phyloP scores from a whole-genome alignment of 2,329 filamentous ascomycete genomes.

The Ceratocystis smalleyi region DNA sequence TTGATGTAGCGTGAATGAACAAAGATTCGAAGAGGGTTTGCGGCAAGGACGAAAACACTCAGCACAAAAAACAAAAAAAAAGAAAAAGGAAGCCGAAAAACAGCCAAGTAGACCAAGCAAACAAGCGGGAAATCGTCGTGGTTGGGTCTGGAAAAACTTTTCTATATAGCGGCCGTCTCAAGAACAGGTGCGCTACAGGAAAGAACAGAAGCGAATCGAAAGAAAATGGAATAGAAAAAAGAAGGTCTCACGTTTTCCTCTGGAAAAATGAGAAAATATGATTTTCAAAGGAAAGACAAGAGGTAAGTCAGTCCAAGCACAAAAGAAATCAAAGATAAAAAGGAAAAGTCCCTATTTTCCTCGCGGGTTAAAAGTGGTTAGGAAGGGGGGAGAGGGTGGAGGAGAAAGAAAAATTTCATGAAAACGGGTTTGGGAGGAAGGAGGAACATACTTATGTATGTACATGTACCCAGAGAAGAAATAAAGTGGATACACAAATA shows the following conservation, averaged over 20 bases:
- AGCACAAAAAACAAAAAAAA: background rate
- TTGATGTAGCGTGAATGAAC: constrained; percentile 1
- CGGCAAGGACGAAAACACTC: background rate
- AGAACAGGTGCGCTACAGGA: constrained; percentile 11
- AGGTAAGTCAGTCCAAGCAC: constrained; percentile 16
- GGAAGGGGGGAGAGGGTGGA: constrained; percentile 21
- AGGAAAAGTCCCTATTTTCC: constrained; percentile 14
- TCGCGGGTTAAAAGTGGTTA: constrained; percentile 18
- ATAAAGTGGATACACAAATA: constrained; percentile 22
- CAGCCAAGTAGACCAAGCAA: background rate
- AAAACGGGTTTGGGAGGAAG: constrained; percentile 8
- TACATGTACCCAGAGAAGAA: constrained; percentile 19
- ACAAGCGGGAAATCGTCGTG: background rate
- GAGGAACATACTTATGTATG: constrained; percentile 17
- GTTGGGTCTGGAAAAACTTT: constrained; percentile 3
- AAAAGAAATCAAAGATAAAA: constrained; percentile 16
- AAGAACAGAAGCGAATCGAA: constrained; percentile 23
- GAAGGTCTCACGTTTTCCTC: constrained; percentile 28
- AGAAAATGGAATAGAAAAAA: constrained; percentile 25
- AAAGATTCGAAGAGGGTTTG: background rate
- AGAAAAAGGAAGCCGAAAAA: background rate
- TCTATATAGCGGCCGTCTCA: constrained; percentile 9
- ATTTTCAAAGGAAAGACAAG: constrained; percentile 18
- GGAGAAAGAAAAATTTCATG: constrained; percentile 22
- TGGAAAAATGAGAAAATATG: constrained; percentile 31